phyloP scores from a whole-genome alignment of 108 stramenopile genomes.

The Cyclotella baltica region DNA sequence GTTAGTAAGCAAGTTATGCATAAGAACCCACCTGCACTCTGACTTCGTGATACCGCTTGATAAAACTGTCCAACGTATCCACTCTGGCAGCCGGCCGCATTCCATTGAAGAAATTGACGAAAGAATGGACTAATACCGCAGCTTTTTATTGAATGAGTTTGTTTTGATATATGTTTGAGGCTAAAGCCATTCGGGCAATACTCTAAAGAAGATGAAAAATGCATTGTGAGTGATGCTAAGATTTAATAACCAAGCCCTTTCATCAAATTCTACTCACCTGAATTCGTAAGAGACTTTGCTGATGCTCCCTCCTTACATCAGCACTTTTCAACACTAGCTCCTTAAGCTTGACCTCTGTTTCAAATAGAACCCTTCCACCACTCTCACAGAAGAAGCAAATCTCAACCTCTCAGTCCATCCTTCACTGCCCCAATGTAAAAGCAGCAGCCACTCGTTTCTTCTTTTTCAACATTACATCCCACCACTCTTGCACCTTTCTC shows the following conservation, averaged over 20 bases:
- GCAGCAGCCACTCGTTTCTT: constrained; percentile 52
- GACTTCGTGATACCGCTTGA: background rate
- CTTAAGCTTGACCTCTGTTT: constrained; percentile 10
- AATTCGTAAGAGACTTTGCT: constrained; percentile 36
- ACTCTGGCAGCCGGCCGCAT: too few relatives aligned
- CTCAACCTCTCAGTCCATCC: constrained; percentile 22
- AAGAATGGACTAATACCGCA: constrained; percentile 8
- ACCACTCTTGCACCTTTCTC: constrained; percentile 65
- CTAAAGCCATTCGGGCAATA: background rate
- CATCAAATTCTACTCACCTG: constrained; percentile 39
- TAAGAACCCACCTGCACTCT: background rate
- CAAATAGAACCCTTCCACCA: constrained; percentile 56
- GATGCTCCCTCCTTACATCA: constrained; percentile 17
- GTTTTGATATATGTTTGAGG: background rate
- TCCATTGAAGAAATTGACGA: constrained; percentile 26
- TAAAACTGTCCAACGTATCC: background rate
- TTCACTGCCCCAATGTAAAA: constrained; percentile 51
- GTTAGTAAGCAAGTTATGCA: background rate
- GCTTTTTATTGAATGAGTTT: constrained; percentile 26
- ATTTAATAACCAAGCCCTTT: too few relatives aligned
- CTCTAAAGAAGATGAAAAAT: background rate
- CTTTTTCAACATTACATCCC: constrained; percentile 17
- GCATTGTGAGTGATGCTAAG: background rate
- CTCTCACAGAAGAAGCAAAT: constrained; percentile 54
- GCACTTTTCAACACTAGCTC: background rate